These are phyloP conservation scores for Dictyostelium firmibasis DNA, from an alignment of 78 protist species.

Conservation along the genomic window DNA sequence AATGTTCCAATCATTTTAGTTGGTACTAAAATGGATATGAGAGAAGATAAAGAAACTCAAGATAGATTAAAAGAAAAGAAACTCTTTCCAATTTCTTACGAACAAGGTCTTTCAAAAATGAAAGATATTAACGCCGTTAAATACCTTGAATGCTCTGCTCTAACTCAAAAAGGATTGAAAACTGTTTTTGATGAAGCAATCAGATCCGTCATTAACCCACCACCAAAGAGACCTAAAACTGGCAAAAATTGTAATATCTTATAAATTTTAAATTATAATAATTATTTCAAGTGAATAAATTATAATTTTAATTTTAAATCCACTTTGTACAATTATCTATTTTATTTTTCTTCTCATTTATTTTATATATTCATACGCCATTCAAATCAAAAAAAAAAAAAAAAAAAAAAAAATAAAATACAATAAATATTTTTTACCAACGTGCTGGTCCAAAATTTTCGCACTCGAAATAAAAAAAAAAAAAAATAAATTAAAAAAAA, in stretches of 20 bases:
- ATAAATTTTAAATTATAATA: not conserved
- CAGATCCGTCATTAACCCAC: not conserved
- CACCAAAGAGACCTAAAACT: not conserved
- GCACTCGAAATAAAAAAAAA: too few species aligned
- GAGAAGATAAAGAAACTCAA: slow-evolving; percentile 79
- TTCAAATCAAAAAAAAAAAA: too few species aligned
- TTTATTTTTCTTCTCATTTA: too few species aligned
- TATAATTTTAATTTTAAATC: too few species aligned
- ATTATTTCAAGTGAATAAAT: not conserved
- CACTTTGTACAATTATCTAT: too few species aligned
- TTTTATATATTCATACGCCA: too few species aligned
- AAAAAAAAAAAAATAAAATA: too few species aligned
- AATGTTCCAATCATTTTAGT: slow-evolving; percentile 55
- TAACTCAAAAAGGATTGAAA: slow-evolving; percentile 15
- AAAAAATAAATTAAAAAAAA: too few species aligned
- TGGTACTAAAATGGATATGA: slow-evolving; percentile 92
- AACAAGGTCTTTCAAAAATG: slow-evolving; percentile 59
- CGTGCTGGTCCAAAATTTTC: too few species aligned
- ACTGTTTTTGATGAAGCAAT: not conserved
- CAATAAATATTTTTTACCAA: too few species aligned
- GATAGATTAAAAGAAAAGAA: slow-evolving; percentile 76
- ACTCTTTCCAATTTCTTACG: slow-evolving; percentile 47
- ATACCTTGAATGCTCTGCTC: not conserved
- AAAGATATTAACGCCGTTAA: not conserved
- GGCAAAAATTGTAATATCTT: not conserved